Evolutionary conservation across 129 eudicot species (phyloP).

Genomic region (Ambrosia trifida): DNA sequence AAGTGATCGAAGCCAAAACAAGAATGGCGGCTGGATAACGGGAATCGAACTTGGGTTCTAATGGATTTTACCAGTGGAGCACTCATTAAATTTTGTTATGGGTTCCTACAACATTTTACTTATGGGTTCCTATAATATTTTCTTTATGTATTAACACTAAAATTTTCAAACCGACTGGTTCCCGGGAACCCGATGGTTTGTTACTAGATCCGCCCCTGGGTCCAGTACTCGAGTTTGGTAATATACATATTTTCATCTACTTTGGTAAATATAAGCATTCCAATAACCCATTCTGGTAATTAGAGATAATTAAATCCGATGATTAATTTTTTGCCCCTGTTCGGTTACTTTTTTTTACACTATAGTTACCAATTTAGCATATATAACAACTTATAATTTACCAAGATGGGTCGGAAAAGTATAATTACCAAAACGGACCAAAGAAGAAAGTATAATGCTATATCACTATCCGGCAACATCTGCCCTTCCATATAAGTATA

Average conservation of each 20-base stretch:
- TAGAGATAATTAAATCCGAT: neutral
- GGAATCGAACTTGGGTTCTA: too few relatives aligned
- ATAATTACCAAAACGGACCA: constrained; percentile 2
- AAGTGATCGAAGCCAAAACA: too few relatives aligned
- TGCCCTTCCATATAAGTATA: neutral
- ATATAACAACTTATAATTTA: neutral
- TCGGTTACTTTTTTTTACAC: neutral
- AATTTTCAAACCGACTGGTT: too few relatives aligned
- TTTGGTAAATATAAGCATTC: neutral
- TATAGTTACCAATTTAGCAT: neutral
- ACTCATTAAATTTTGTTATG: too few relatives aligned
- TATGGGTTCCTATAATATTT: too few relatives aligned
- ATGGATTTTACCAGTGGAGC: too few relatives aligned
- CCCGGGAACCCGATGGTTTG: too few relatives aligned
- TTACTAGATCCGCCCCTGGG: too few relatives aligned
- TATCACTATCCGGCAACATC: neutral
- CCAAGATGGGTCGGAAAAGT: too few relatives aligned
- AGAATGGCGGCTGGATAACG: too few relatives aligned
- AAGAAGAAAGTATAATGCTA: neutral
- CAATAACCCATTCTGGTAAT: neutral
- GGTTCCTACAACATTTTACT: too few relatives aligned
- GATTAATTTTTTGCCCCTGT: neutral
- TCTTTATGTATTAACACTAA: too few relatives aligned
- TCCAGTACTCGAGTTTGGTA: neutral
- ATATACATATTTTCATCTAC: neutral